phyloP scores from a whole-genome alignment of 371 early-diverging fungal species.

The Syncephalis fuscata region DNA sequence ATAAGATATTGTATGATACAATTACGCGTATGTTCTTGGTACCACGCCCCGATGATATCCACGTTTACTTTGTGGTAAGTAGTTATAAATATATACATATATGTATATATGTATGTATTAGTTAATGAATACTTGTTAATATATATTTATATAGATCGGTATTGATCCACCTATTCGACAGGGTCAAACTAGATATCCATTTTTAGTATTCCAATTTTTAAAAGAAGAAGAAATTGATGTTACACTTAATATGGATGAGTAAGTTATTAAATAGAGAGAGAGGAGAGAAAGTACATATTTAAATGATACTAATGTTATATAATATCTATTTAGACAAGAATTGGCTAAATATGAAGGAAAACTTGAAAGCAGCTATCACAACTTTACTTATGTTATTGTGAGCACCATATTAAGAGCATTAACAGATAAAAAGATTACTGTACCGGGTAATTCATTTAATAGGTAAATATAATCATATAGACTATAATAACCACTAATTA shows the following conservation, averaged over 20 bases:
- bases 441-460: slow-evolving; percentile 26
- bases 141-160: slow-evolving; percentile 32
- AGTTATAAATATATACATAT: neutral
- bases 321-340: slow-evolving; percentile 18
- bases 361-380: slow-evolving; percentile 78
- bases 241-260: slow-evolving; percentile 64
- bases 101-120: neutral
- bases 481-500: no score
- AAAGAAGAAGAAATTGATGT: slow-evolving; percentile 81
- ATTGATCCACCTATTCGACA: slow-evolving; percentile 96
- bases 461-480: no score
- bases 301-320: slow-evolving; percentile 2
- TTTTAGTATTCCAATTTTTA: slow-evolving; percentile 91
- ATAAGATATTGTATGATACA: slow-evolving; percentile 80
- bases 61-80: slow-evolving; percentile 69
- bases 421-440: slow-evolving; percentile 59
- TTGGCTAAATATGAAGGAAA: slow-evolving; percentile 57
- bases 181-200: slow-evolving; percentile 97
- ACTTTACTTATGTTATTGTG: slow-evolving; percentile 75
- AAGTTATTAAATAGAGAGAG: neutral
- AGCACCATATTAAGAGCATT: slow-evolving; percentile 81
- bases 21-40: slow-evolving; percentile 75
- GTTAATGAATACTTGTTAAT: neutral
- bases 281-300: no score
- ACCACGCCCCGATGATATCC: slow-evolving; percentile 86